Evolutionary conservation across 345 rosid genomes (phyloP).

Genomic region (Murraya koenigii): DNA sequence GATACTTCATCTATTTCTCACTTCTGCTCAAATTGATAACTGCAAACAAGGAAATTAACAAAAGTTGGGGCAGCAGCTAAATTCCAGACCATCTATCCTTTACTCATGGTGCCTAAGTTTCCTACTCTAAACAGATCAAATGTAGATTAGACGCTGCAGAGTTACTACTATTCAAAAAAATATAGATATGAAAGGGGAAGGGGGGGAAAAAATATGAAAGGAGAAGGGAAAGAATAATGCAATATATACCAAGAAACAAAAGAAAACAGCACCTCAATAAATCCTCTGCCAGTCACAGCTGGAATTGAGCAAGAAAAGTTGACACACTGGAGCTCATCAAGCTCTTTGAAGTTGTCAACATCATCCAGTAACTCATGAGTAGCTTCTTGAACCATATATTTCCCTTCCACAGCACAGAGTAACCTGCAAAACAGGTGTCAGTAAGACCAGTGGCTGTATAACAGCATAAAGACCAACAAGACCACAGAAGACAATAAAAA

Average conservation of each 20-base stretch:
- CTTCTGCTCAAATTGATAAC: background rate
- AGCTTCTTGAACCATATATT: slow-evolving; percentile 66
- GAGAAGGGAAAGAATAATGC: background rate
- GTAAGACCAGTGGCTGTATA: background rate
- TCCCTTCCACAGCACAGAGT: slow-evolving; percentile 90
- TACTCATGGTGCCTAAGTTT: background rate
- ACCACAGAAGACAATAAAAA: background rate
- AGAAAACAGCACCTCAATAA: slow-evolving; percentile 70
- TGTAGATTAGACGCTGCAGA: background rate
- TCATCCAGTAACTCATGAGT: slow-evolving; percentile 43
- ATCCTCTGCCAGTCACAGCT: slow-evolving; percentile 69
- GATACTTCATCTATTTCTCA: slow-evolving; percentile 4
- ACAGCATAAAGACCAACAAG: background rate
- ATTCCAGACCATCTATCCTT: background rate
- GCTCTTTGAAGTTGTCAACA: slow-evolving; percentile 38
- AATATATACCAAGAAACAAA: slow-evolving; percentile 12
- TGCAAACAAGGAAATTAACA: background rate
- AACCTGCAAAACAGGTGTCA: slow-evolving; percentile 44
- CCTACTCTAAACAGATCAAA: background rate
- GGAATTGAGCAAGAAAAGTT: slow-evolving; percentile 74
- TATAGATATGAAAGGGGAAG: background rate
- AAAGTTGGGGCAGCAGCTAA: background rate
- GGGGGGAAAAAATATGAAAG: background rate
- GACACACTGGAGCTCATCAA: slow-evolving; percentile 56
- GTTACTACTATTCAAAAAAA: too few species aligned